Base-by-base conservation (phyloP, 805 yeast species). In the Candida corydali region DNA sequence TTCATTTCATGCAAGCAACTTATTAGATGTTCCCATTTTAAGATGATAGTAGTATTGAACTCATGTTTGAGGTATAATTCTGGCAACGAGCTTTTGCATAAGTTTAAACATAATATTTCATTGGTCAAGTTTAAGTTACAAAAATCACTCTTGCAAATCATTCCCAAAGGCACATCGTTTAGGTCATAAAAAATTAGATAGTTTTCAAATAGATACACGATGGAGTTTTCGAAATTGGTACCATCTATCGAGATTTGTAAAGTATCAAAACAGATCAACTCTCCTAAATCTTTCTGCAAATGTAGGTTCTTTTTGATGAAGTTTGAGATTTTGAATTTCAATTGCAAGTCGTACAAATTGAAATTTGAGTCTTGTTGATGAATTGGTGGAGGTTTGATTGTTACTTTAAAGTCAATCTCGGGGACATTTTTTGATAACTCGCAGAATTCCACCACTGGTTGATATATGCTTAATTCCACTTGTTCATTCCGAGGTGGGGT, bases 191-290 rank as follows among this genome's bases (percentile, higher is more conserved):
- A 27, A 1, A 68, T 29, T 12, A 66, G 29, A 4, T 51, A 40
- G 11, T 55, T 48, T 16, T 53, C 59, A 41, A 69, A 68, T 11
- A 69, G 44, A 37, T 52, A 65, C 16, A 59, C 54, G 12, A 50
- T 42, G 3, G 63, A 52, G 23, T 37, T 32, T 41, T 65, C 70
- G 76, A 77, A 75, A 11, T 54, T 51, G 2, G 40, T 48, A 1
- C 70, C 75, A 46, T 69, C 69, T 3, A 63, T 55, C 11, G 76
- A 68, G 14, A 71, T 63, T 14, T 59, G 55, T 16, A 70, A 46
- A 17, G 44, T 49, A 42, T 75, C 79, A 50, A 74, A 73, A 36
- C 69, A 44, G 3, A 59, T 41, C 16, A 67, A 43, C 1, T 44
- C 43, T 1, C 64, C 61, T 12, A 61, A 38, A 7, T 38, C 33